Conservation (phyloP, 2,329 filamentous ascomycete species). For the Diaporthe amygdali region DNA sequence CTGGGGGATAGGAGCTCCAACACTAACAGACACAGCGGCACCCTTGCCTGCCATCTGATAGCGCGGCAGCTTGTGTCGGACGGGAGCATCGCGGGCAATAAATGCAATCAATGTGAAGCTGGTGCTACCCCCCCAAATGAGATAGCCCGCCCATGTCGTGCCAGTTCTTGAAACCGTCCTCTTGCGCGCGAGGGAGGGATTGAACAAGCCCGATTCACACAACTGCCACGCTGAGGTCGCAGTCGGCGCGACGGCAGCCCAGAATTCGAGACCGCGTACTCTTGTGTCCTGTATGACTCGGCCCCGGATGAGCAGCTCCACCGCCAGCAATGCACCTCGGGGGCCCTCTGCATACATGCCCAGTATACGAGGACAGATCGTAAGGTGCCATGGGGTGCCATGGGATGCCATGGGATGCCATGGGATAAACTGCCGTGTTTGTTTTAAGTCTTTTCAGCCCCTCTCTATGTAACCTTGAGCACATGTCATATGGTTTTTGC, state of each 20-base stretch:
- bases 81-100: background rate
- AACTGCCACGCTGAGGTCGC: background rate
- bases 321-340: background rate
- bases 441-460: background rate
- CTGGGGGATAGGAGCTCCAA: background rate
- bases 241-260: background rate
- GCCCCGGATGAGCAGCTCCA: background rate
- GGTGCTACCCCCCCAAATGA: background rate
- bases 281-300: background rate
- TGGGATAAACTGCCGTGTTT: background rate
- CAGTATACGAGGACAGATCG: too few species aligned
- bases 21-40: background rate
- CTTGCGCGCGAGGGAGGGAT: background rate
- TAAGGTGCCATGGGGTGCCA: too few species aligned
- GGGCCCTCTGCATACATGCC: too few species aligned
- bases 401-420: too few species aligned
- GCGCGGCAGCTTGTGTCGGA: background rate
- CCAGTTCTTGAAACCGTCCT: background rate
- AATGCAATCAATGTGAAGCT: slow-evolving; percentile 13
- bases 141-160: background rate
- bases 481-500: background rate
- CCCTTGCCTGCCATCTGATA: slow-evolving; percentile 2
- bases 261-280: background rate
- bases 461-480: background rate
- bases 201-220: background rate